A percentile compares a stretch with the other conserved stretches of the same genome.
Conservation (phyloP, 768 basidiomycete species). For the Cyathus striatus region DNA sequence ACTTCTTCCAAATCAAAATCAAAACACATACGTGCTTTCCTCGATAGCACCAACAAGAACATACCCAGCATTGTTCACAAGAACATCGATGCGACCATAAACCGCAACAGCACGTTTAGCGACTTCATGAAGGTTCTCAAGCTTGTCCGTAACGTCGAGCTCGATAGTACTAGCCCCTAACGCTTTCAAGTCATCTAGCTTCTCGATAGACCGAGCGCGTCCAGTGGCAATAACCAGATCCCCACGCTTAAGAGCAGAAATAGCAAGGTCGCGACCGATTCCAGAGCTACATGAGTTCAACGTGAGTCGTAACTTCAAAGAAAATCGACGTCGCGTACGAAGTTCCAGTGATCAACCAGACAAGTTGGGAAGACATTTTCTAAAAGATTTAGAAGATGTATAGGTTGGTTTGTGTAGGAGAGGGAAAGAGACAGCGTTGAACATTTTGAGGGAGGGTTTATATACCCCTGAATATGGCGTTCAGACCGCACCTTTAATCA, state of each 20-base stretch:
- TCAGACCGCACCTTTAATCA: too few relatives aligned
- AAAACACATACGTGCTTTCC: constrained; percentile 19
- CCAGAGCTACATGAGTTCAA: constrained; percentile 25
- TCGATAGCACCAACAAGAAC: constrained; percentile 26
- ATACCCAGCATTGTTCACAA: constrained; percentile 43
- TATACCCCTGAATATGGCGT: too few relatives aligned
- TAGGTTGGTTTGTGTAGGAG: too few relatives aligned
- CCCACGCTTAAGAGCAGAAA: constrained; percentile 35
- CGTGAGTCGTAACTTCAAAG: constrained; percentile 2
- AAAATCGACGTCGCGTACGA: background rate
- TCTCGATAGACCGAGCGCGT: constrained; percentile 27
- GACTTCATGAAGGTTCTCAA: constrained; percentile 24
- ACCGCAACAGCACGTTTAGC: constrained; percentile 30
- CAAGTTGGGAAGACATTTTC: background rate
- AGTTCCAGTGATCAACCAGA: background rate
- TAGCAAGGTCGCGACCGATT: constrained; percentile 31
- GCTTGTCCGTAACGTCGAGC: constrained; percentile 26
- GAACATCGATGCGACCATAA: constrained; percentile 37
- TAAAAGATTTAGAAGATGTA: too few relatives aligned
- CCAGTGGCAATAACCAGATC: constrained; percentile 47
- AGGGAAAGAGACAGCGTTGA: too few relatives aligned
- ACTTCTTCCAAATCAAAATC: background rate
- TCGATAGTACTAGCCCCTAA: constrained; percentile 32
- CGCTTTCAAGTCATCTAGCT: constrained; percentile 29
- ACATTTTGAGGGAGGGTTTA: too few relatives aligned